A percentile compares a stretch with the other conserved stretches of the same genome.
Conservation (phyloP, 257 asterid species). For the Fraxinus excelsior region DNA sequence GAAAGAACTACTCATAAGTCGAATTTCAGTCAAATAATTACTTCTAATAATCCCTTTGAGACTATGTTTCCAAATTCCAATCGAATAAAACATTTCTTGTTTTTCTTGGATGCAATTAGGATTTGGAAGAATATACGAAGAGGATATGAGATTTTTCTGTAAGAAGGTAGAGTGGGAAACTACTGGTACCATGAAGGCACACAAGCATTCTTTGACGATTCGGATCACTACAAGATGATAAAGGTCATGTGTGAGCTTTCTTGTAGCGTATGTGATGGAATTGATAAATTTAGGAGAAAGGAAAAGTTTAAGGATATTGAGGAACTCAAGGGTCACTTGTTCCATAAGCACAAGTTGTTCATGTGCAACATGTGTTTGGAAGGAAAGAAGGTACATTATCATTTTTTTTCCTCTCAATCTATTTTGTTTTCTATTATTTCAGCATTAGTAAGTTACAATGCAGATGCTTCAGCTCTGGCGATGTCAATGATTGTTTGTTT, state of each 20-base stretch:
- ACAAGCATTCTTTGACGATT: conserved; percentile 83
- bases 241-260: conserved; percentile 96
- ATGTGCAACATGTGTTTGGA: conserved; percentile 96
- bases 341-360: conserved; percentile 72
- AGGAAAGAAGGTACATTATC: conserved; percentile 74
- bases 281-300: conserved; percentile 59
- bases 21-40: not conserved
- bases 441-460: conserved; percentile 1
- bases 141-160: conserved; percentile 64
- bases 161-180: conserved; percentile 77
- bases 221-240: conserved; percentile 91
- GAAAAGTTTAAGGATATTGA: conserved; percentile 70
- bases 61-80: too few species aligned
- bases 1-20: not conserved
- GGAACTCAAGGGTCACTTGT: conserved; percentile 84
- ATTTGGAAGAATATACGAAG: conserved; percentile 12
- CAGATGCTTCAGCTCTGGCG: not conserved
- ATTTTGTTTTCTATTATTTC: not conserved
- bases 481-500: not conserved
- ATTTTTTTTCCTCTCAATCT: not conserved
- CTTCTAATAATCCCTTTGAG: not conserved
- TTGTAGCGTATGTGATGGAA: conserved; percentile 76
- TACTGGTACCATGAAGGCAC: conserved; percentile 94
- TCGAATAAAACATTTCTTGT: not conserved
- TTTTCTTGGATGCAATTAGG: not conserved